phyloP scores from a whole-genome alignment of 306 rosid genomes.

The Medicago lupulina region DNA sequence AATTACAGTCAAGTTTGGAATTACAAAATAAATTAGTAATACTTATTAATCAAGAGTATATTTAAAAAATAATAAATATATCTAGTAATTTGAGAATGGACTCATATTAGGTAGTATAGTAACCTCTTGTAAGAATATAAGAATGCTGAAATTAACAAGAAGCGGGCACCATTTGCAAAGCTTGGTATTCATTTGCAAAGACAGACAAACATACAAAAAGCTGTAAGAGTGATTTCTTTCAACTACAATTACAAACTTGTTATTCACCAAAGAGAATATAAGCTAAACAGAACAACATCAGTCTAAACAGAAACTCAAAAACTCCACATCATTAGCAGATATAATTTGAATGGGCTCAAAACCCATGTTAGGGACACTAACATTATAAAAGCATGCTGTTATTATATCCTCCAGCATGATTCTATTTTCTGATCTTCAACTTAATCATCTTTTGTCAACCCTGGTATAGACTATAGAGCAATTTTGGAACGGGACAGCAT shows the following conservation, averaged over 20 bases:
- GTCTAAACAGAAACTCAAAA: neutral
- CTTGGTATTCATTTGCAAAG: neutral
- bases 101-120: no score
- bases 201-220: constrained; percentile 14
- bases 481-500: constrained; percentile 21
- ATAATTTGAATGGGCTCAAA: neutral
- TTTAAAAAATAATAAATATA: neutral
- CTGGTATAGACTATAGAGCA: constrained; percentile 7
- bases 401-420: constrained; percentile 29
- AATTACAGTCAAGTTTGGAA: no score
- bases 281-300: neutral
- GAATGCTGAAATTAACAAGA: neutral
- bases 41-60: no score
- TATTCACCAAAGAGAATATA: neutral
- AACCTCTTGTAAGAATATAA: neutral
- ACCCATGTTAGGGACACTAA: constrained; percentile 9
- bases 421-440: constrained; percentile 32
- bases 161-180: neutral
- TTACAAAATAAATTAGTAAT: no score
- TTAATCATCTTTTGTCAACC: constrained; percentile 36
- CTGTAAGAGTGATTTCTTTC: constrained; percentile 11
- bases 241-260: constrained; percentile 19
- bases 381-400: neutral
- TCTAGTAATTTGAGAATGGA: no score
- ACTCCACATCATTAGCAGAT: constrained; percentile 19